phyloP scores from a whole-genome alignment of 1,284 basidiomycete species.

The Pisolithus thermaeus region DNA sequence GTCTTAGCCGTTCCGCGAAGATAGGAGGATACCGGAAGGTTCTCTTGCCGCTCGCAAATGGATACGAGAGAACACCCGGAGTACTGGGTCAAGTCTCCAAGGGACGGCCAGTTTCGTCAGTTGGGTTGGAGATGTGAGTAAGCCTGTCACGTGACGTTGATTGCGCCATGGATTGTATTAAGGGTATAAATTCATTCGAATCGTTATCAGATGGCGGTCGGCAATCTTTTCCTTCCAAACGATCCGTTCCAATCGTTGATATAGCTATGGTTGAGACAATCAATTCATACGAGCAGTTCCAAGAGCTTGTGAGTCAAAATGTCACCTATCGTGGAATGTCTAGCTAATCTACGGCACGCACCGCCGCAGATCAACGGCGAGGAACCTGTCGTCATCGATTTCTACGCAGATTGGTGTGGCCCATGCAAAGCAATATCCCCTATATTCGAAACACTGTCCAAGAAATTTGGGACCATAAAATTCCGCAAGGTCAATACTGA shows the following conservation, averaged over 20 bases:
- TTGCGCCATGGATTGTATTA: neutral
- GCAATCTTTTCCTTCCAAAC: neutral
- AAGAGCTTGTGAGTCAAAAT: neutral
- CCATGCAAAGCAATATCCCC: slow-evolving; percentile 70
- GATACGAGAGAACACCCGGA: no score
- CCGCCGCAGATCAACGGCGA: slow-evolving; percentile 18
- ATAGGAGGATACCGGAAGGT: no score
- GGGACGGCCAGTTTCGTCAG: no score
- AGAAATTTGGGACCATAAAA: slow-evolving; percentile 33
- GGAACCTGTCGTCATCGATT: slow-evolving; percentile 51
- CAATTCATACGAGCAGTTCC: neutral
- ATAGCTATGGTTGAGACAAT: neutral
- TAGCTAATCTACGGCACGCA: neutral
- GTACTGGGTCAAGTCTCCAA: no score
- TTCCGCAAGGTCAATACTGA: slow-evolving; percentile 74
- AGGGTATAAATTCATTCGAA: neutral
- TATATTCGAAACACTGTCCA: slow-evolving; percentile 51
- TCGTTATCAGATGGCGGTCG: neutral
- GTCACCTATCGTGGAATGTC: neutral
- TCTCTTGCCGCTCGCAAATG: no score
- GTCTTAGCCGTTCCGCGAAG: no score
- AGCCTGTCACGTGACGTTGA: neutral
- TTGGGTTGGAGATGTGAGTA: no score
- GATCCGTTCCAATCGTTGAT: neutral
- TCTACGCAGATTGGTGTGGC: slow-evolving; percentile 54